phyloP scores from a whole-genome alignment of 2,329 filamentous ascomycete species.

The Claviceps maximensis region DNA sequence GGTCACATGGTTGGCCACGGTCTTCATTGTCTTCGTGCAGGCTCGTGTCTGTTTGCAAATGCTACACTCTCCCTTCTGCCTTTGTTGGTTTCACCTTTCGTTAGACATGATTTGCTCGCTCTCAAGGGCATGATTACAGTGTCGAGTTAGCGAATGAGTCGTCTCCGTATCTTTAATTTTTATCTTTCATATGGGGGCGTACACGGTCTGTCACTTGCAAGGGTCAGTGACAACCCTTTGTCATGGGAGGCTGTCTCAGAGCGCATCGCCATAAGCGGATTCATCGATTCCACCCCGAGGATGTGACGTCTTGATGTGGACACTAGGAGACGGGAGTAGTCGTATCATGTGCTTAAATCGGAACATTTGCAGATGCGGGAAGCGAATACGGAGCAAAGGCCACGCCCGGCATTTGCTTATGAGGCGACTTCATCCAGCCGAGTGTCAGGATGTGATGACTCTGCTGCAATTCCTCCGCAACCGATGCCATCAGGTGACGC shows the following conservation, averaged over 20 bases:
- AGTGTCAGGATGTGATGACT: not conserved
- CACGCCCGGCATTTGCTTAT: not conserved
- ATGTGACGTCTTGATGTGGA: not conserved
- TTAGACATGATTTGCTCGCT: not conserved
- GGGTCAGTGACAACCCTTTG: not conserved
- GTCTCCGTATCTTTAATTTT: not conserved
- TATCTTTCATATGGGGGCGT: not conserved
- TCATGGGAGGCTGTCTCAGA: not conserved
- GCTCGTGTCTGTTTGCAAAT: not conserved
- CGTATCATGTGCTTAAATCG: not conserved
- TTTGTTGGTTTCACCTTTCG: slow-evolving; percentile 2
- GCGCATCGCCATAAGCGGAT: not conserved
- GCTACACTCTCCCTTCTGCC: not conserved
- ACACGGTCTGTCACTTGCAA: not conserved
- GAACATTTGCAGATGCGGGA: not conserved
- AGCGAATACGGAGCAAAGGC: not conserved
- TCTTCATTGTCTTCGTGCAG: not conserved
- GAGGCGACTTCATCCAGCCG: not conserved
- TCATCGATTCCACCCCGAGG: not conserved
- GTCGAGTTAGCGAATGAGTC: not conserved
- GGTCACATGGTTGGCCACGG: too few relatives aligned
- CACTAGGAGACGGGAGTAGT: not conserved
- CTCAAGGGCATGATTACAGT: not conserved
- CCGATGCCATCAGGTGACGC: not conserved
- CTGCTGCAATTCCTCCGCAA: not conserved